Percentiles rank a stretch among this genome's conserved stretches.
These are phyloP conservation scores for Linnemannia hyalina DNA, from an alignment of 192 early-diverging fungal genomes.

Conservation along the genomic window DNA sequence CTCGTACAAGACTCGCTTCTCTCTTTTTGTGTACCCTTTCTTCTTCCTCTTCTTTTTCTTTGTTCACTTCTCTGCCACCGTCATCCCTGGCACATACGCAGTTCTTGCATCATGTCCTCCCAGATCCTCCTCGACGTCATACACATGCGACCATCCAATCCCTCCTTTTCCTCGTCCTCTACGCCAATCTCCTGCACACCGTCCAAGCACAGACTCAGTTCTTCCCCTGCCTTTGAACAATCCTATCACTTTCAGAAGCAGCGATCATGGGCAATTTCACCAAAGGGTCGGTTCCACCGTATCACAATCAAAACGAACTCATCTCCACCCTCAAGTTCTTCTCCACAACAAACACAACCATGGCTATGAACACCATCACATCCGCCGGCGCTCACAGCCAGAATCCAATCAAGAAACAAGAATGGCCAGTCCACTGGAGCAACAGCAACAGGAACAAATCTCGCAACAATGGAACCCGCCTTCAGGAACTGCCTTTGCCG, in stretches of 20 bases:
- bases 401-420: background rate
- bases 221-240: background rate
- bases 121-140: background rate
- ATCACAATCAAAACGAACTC: background rate
- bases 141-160: background rate
- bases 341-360: background rate
- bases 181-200: background rate
- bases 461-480: background rate
- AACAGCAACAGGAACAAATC: background rate
- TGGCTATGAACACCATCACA: background rate
- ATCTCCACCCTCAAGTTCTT: background rate
- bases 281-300: background rate
- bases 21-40: background rate
- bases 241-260: background rate
- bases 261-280: background rate
- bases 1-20: background rate
- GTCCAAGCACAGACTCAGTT: background rate
- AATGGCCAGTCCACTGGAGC: background rate
- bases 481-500: background rate
- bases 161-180: background rate
- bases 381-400: background rate
- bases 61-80: background rate
- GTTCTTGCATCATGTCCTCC: background rate
- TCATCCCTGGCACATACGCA: background rate
- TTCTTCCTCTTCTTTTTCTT: background rate